Evolutionary conservation across 2,329 filamentous ascomycete genomes (phyloP).

Genomic region (Phaeosphaeria sp.): DNA sequence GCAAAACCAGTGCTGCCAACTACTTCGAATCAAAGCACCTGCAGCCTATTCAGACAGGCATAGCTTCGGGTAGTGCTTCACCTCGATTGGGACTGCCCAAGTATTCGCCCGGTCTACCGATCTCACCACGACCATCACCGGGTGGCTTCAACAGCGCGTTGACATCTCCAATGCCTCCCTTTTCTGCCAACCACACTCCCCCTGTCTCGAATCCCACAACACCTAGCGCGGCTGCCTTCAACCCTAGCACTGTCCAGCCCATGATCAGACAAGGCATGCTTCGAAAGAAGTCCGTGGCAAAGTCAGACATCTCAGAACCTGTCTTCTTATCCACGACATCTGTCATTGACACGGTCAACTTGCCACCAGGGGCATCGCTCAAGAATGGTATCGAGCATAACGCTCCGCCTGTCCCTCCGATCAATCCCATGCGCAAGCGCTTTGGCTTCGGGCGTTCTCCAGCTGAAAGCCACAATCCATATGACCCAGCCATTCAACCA

Average conservation of each 20-base stretch:
- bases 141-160: slow-evolving; percentile 49
- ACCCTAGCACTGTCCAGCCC: slow-evolving; percentile 33
- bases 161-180: slow-evolving; percentile 56
- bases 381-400: slow-evolving; percentile 56
- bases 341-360: slow-evolving; percentile 64
- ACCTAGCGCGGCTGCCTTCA: slow-evolving; percentile 47
- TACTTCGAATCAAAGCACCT: slow-evolving; percentile 48
- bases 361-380: slow-evolving; percentile 63
- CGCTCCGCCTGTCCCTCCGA: slow-evolving; percentile 60
- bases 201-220: slow-evolving; percentile 57
- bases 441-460: slow-evolving; percentile 49
- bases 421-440: slow-evolving; percentile 66
- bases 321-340: slow-evolving; percentile 62
- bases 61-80: slow-evolving; percentile 25
- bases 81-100: slow-evolving; percentile 36
- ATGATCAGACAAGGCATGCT: slow-evolving; percentile 33
- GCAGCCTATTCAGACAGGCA: slow-evolving; percentile 44
- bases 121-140: slow-evolving; percentile 47
- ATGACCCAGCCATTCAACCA: slow-evolving; percentile 49
- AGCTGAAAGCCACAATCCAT: slow-evolving; percentile 39
- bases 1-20: slow-evolving; percentile 38
- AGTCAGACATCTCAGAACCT: slow-evolving; percentile 69
- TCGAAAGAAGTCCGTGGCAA: slow-evolving; percentile 66
- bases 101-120: slow-evolving; percentile 41
- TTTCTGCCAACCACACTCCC: slow-evolving; percentile 61